Evolutionary conservation across 169 alveolate species (phyloP).

Genomic region (Plasmodium coatneyi): DNA sequence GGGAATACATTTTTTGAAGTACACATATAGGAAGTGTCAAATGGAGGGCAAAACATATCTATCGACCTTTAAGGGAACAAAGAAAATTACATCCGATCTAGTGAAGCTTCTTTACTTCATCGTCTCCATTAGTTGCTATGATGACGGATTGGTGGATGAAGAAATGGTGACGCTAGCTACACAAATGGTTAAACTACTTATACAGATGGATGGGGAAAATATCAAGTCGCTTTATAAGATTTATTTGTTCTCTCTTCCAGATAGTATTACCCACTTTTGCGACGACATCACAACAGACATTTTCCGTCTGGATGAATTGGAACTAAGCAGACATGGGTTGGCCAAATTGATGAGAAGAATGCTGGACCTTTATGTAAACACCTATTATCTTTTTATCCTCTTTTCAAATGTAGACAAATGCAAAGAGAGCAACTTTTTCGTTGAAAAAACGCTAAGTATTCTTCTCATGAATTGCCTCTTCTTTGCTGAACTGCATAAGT

Average conservation of each 20-base stretch:
- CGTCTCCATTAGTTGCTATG: slow-evolving; percentile 9
- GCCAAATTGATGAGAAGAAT: not conserved
- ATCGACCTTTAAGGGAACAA: not conserved
- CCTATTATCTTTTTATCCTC: slow-evolving; percentile 43
- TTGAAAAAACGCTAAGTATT: not conserved
- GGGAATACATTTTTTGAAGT: slow-evolving; percentile 30
- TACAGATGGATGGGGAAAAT: not conserved
- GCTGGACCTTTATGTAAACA: slow-evolving; percentile 34
- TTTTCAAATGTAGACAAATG: slow-evolving; percentile 29
- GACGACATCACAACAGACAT: not conserved
- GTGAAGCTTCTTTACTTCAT: slow-evolving; percentile 28
- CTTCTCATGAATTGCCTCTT: slow-evolving; percentile 16
- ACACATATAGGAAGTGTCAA: not conserved
- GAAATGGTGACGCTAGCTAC: not conserved
- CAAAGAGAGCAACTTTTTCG: not conserved
- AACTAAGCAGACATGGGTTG: not conserved
- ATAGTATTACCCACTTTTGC: not conserved
- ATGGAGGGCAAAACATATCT: not conserved
- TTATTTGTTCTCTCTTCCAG: slow-evolving; percentile 13
- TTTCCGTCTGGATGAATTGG: not conserved
- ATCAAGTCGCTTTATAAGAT: slow-evolving; percentile 5
- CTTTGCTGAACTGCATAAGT: not conserved
- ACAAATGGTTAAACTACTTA: not conserved
- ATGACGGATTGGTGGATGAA: not conserved
- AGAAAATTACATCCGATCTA: not conserved